Base-by-base conservation (phyloP, 2,329 filamentous ascomycete species). In the Aureobasidium sp. region DNA sequence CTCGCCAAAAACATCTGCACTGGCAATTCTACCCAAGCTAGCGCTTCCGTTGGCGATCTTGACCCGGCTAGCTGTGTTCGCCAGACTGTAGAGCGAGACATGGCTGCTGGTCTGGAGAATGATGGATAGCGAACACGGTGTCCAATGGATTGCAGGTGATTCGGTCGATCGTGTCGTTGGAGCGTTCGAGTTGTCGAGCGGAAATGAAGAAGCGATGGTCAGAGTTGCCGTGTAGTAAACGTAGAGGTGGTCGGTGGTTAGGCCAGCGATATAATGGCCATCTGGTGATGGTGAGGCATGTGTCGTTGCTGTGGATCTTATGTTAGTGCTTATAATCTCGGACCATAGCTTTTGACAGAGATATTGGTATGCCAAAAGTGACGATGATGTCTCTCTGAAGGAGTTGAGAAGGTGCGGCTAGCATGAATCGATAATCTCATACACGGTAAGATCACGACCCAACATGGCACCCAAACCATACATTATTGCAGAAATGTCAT, bases 21-120 rank as follows among this genome's bases (percentile, higher is more conserved):
- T 71, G 4, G 71, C 69, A 39, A 80, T 77, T 52, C 75, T 76
- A 27, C 79, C 80, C 66, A 80, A 74, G 17, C 78, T 76, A 3
- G 77, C 78, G 4, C 72, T 77, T 27, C 79, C 79, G 68, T 81
- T 81, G 59, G 74, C 76, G 34, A 82, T 74, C 1, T 73, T 71
- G 4, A 78, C 76, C 22, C 68, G 73, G 71, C 76, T 77, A 62
- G 72, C 72, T 1, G 73, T 65, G 59, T 79, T 74, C 2, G 73
- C 66, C 27, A 80, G 66, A 57, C 79, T 75, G 62, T 76, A 76
- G 3, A 80, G 71, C 9, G 74, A 71, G 6, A 76, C 72, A 9
- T 68, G 72, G 25, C 73, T 71, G 25, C 75, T 72, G 63, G 77
- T 73, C 58, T 73, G 69, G 7, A 79, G 65, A 27, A 79, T 72